Evolutionary conservation across 2,329 filamentous ascomycete species (phyloP).

Genomic region (Phaeophleospora eucalypticola): DNA sequence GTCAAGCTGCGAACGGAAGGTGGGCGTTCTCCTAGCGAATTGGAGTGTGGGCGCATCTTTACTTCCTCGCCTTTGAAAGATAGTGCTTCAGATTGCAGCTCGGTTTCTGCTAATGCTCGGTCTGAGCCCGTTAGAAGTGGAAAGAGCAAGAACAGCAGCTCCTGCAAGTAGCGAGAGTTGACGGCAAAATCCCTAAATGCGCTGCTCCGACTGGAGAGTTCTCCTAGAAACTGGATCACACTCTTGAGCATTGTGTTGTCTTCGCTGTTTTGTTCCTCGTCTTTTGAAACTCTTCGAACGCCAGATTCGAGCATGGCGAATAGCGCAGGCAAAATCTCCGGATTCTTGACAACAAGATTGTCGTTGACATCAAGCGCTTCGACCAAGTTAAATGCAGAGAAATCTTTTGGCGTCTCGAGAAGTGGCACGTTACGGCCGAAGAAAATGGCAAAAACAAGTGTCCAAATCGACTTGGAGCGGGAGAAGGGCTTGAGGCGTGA

Average conservation of each 20-base stretch:
- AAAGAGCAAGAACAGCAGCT: slow-evolving; percentile 75
- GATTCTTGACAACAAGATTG: slow-evolving; percentile 63
- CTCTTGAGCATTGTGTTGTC: slow-evolving; percentile 61
- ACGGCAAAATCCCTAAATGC: slow-evolving; percentile 80
- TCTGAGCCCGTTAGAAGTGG: slow-evolving; percentile 85
- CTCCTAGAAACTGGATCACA: slow-evolving; percentile 72
- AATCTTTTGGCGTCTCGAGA: slow-evolving; percentile 65
- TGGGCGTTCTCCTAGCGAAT: slow-evolving; percentile 51
- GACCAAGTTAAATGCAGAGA: slow-evolving; percentile 70
- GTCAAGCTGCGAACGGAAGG: slow-evolving; percentile 71
- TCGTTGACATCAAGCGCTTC: slow-evolving; percentile 62
- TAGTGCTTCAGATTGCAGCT: slow-evolving; percentile 77
- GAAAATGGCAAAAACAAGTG: slow-evolving; percentile 79
- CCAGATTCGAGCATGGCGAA: slow-evolving; percentile 84
- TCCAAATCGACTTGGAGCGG: slow-evolving; percentile 80
- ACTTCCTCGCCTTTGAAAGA: slow-evolving; percentile 85
- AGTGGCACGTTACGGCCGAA: slow-evolving; percentile 74
- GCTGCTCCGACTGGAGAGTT: slow-evolving; percentile 70
- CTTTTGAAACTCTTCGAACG: slow-evolving; percentile 64
- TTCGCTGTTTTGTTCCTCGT: slow-evolving; percentile 52
- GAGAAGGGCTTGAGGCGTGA: slow-evolving; percentile 81
- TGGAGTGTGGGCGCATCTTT: slow-evolving; percentile 70
- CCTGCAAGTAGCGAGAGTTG: slow-evolving; percentile 74
- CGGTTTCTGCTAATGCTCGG: slow-evolving; percentile 74
- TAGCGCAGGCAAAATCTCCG: slow-evolving; percentile 75